Evolutionary conservation across 805 yeast species (phyloP).

Genomic region (Candida nemodendra): DNA sequence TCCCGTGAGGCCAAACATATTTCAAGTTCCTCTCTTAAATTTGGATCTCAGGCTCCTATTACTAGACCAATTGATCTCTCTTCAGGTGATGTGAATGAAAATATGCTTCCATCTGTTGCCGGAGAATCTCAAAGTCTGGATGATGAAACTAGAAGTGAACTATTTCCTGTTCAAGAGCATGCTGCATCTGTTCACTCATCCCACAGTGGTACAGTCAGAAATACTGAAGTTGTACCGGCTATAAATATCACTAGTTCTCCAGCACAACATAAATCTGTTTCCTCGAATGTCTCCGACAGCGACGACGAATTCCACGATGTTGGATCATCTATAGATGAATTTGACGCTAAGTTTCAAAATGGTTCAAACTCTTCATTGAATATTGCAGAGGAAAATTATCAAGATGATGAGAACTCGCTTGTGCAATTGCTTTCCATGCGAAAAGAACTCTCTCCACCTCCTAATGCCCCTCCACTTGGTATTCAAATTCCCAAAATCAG

Average conservation of each 20-base stretch:
- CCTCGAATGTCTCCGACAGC: constrained; percentile 4
- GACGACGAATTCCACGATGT: constrained; percentile 21
- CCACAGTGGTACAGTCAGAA: background rate
- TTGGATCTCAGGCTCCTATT: too few relatives aligned
- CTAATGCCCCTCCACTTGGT: constrained; percentile 2
- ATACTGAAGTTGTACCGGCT: background rate
- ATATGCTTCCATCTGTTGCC: too few relatives aligned
- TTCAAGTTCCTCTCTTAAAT: too few relatives aligned
- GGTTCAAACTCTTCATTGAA: background rate
- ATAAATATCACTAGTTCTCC: constrained; percentile 1
- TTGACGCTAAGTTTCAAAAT: constrained; percentile 23
- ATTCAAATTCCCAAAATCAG: constrained; percentile 9
- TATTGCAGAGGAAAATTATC: constrained; percentile 4
- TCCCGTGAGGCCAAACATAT: too few relatives aligned
- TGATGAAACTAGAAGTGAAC: too few relatives aligned
- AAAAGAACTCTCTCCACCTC: constrained; percentile 23
- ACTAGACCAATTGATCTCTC: too few relatives aligned
- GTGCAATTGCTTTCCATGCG: constrained; percentile 28
- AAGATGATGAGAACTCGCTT: constrained; percentile 24
- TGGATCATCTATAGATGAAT: constrained; percentile 24
- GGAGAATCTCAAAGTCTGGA: too few relatives aligned
- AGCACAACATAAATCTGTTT: constrained; percentile 1
- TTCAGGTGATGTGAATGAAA: too few relatives aligned
- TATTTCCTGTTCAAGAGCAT: background rate
- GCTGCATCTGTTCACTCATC: background rate